These are phyloP conservation scores for Cryptosporidium viatorum DNA, from an alignment of 169 alveolate genomes.

Conservation along the genomic window DNA sequence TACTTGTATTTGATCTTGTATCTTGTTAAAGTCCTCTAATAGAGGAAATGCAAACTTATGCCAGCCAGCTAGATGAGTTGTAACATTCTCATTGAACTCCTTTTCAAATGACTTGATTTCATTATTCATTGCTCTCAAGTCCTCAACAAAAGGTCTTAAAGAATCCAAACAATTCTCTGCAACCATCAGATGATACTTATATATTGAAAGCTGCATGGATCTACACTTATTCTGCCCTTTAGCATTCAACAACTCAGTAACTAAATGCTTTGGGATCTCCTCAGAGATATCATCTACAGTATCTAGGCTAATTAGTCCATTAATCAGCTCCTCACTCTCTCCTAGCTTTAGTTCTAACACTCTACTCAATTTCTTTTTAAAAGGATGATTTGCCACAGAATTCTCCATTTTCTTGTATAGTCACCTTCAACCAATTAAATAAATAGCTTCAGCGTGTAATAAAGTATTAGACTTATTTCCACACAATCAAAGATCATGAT, in stretches of 20 bases:
- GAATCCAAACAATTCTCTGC: conserved; percentile 37
- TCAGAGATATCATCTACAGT: conserved; percentile 12
- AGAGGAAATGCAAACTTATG: conserved; percentile 23
- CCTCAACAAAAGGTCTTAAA: conserved; percentile 49
- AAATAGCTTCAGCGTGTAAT: neutral
- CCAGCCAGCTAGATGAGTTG: conserved; percentile 1
- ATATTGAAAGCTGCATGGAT: conserved; percentile 29
- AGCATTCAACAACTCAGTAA: conserved; percentile 13
- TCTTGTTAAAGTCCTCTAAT: conserved; percentile 31
- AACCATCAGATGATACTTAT: conserved; percentile 24
- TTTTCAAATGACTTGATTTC: conserved; percentile 26
- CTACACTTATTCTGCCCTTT: conserved; percentile 31
- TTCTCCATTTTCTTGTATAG: conserved; percentile 8
- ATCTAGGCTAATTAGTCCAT: conserved; percentile 11
- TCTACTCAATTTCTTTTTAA: conserved; percentile 41
- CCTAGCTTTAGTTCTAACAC: conserved; percentile 46
- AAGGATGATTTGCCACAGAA: conserved; percentile 25
- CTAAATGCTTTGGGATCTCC: conserved; percentile 11
- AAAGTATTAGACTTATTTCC: neutral
- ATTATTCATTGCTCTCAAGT: conserved; percentile 15
- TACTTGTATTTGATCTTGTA: conserved; percentile 20
- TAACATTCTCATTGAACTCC: conserved; percentile 19
- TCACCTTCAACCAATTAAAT: neutral
- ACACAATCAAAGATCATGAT: neutral
- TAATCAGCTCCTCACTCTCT: conserved; percentile 48